Conservation (phyloP, 2,329 filamentous ascomycete genomes). For the Colletotrichum camelliae region DNA sequence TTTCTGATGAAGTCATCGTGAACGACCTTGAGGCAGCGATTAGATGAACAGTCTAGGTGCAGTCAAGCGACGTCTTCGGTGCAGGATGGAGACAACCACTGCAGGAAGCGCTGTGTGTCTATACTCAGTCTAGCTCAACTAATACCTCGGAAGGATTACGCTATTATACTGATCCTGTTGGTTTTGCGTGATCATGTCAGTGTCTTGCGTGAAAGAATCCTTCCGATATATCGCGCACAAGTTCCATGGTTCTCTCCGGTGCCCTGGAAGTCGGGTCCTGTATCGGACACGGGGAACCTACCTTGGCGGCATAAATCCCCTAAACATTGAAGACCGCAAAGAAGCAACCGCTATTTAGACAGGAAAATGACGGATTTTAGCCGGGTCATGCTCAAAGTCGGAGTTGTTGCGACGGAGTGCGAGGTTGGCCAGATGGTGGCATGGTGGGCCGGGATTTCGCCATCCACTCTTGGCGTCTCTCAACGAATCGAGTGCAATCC, state of each 20-base stretch:
- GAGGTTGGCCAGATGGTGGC: background rate
- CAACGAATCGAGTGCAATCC: background rate
- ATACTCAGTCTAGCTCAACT: background rate
- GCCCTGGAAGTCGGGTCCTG: background rate
- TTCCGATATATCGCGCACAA: background rate
- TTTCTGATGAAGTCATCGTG: background rate
- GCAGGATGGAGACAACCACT: background rate
- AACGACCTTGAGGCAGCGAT: too few species aligned
- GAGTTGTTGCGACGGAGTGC: background rate
- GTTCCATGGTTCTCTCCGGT: background rate
- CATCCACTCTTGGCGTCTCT: background rate
- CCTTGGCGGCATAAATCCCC: background rate
- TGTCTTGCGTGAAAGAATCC: background rate
- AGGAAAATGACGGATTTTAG: background rate
- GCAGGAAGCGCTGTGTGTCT: background rate
- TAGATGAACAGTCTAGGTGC: background rate
- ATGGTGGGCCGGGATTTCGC: constrained; percentile 12
- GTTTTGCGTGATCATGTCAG: background rate
- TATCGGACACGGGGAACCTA: background rate
- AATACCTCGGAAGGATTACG: background rate
- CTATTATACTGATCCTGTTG: background rate
- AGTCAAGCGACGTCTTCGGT: background rate
- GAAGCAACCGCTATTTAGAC: background rate
- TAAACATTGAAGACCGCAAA: background rate
- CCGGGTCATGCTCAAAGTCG: background rate